Evolutionary conservation across 2,329 filamentous ascomycete genomes (phyloP), one percentile per base, ranked within the genome.

Genomic region (Thelonectria olida): DNA sequence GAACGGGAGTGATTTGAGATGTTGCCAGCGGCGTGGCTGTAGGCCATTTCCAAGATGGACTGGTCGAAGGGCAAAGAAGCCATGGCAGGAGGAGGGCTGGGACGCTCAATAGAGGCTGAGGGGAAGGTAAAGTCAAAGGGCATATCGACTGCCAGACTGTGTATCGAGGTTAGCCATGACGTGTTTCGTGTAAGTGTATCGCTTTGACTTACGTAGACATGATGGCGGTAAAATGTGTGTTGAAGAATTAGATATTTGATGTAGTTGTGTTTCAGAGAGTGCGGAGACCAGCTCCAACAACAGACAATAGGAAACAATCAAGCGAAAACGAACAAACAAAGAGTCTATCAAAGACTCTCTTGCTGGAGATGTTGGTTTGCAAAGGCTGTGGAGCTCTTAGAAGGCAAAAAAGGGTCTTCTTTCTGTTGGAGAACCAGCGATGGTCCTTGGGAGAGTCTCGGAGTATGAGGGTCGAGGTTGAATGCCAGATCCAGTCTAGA

Each of bases 51-150:
- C 65, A 87, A 79, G 59, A 88, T 78, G 57, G 84, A 81, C 44
- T 83, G 78, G 68, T 88, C 85, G 77, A 87, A 88, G 62, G 80
- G 79, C 39, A 71, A 50, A 73, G 82, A 86, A 71, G 65, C 64
- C 67, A 75, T 23, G 57, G 53, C 25, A 42, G 73, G 70, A 58
- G 74, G 74, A 12, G 73, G 72, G 38, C 69, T 67, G 57, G 73
- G 71, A 47, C 70, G 70, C 64, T 74, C 73, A 36, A 76, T 71
- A 13, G 73, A 73, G 61, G 72, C 71, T 17, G 72, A 73, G 36
- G 83, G 82, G 70, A 86, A 88, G 64, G 78, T 80, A 76, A 88
- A 88, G 77, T 88, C 84, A 74, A 88, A 88, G 60, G 85, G 79
- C 78, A 88, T 83, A 79, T 84, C 82, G 78, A 81, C 85, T 86